Base-by-base conservation (phyloP, 805 yeast species). In the Metschnikowia reukaufii region DNA sequence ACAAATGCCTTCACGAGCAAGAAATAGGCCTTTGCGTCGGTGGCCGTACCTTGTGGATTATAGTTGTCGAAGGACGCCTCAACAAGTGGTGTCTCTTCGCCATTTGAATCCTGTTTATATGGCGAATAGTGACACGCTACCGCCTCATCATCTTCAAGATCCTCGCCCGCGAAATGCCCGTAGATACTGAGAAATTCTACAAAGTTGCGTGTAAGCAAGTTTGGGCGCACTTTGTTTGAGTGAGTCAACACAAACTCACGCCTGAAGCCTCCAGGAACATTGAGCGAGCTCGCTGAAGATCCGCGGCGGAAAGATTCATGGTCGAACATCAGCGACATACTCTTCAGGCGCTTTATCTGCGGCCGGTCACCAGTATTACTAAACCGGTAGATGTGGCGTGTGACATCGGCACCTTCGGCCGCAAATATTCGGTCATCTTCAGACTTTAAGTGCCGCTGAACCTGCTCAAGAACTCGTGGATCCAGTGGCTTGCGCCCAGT, bases 161-260 rank as follows among this genome's bases (percentile, higher is more conserved):
- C 80, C 64, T 86, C 94, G 61, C 95, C 95, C 2, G 94, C 94
- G 66, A 87, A 87, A 68, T 87, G 92, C 6, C 95, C 95, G 64
- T 87, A 87, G 6, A 87, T 74, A 52, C 86, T 82, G 38, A 87
- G 68, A 59, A 87, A 87, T 62, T 87, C 94, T 55, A 86, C 72
- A 53, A 87, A 87, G 63, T 86, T 87, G 48, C 81, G 76, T 0
- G 95, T 82, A 33, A 86, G 63, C 47, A 82, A 74, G 8, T 82
- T 72, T 12, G 72, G 81, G 36, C 37, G 36, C 27, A 21, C n/a
- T 16, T 49, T 49, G 19, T 23, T 15, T n/a, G 52, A 29, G 41
- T 47, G 54, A 4, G 49, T 25, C 49, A 77, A 63, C 23, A 86
- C 66, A 55, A 76, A 86, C 48, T 84, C 88, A 56, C 95, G 72